A percentile compares a stretch with the other conserved stretches of the same genome.
phyloP scores from a whole-genome alignment of 1,284 basidiomycete genomes.

The Ceratobasidium sp. region DNA sequence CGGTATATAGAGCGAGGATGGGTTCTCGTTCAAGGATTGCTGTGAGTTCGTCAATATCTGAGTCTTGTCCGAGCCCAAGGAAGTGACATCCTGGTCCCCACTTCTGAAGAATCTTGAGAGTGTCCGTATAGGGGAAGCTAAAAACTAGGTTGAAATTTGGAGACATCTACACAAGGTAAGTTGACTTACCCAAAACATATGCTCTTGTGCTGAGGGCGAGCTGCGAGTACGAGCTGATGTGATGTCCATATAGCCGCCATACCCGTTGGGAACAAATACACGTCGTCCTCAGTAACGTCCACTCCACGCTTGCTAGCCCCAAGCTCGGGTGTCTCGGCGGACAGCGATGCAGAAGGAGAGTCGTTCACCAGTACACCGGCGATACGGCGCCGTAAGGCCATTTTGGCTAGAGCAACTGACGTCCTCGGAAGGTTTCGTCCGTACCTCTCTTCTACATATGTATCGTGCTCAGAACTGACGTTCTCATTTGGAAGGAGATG shows the following conservation, averaged over 20 bases:
- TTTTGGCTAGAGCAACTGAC: slow-evolving; percentile 83
- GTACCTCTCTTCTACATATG: slow-evolving; percentile 92
- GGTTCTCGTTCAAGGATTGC: slow-evolving; percentile 60
- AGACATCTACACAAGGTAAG: not conserved
- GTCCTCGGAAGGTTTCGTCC: slow-evolving; percentile 90
- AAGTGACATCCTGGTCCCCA: slow-evolving; percentile 98
- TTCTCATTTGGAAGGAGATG: slow-evolving; percentile 55
- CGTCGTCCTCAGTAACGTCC: slow-evolving; percentile 84
- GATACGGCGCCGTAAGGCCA: slow-evolving; percentile 87
- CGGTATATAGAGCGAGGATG: slow-evolving; percentile 79
- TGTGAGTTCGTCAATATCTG: slow-evolving; percentile 79
- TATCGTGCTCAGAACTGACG: slow-evolving; percentile 61
- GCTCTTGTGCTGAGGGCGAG: slow-evolving; percentile 76
- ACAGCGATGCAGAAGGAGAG: slow-evolving; percentile 42
- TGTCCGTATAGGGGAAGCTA: slow-evolving; percentile 97
- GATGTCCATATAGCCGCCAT: slow-evolving; percentile 96
- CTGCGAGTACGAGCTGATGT: slow-evolving; percentile 77
- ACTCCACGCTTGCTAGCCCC: slow-evolving; percentile 55
- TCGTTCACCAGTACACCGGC: slow-evolving; percentile 87
- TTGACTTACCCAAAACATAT: slow-evolving; percentile 87
- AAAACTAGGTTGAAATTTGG: slow-evolving; percentile 39
- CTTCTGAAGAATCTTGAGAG: slow-evolving; percentile 95
- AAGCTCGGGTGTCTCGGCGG: slow-evolving; percentile 31
- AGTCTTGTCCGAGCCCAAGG: slow-evolving; percentile 83
- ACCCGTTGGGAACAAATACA: slow-evolving; percentile 88